These are phyloP conservation scores for Thraustochytrium striatum DNA, from an alignment of 352 stramenopile genomes.

Conservation along the genomic window DNA sequence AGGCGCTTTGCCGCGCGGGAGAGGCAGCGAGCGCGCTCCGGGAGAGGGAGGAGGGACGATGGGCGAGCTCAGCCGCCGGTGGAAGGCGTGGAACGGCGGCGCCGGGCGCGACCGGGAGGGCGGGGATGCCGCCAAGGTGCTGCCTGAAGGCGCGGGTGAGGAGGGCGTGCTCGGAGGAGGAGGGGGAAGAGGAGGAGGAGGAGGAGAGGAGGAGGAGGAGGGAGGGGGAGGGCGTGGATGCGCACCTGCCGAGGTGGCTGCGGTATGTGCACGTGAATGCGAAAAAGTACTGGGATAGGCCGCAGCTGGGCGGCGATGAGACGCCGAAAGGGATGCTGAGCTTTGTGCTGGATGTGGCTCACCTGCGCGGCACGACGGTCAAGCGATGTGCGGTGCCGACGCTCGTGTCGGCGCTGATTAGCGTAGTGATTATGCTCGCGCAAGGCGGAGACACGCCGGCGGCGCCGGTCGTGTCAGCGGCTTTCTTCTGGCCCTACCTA, in stretches of 20 bases:
- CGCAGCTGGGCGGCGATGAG: conserved; percentile 31
- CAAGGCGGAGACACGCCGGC: background rate
- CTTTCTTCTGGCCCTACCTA: conserved; percentile 25
- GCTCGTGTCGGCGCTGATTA: conserved; percentile 11
- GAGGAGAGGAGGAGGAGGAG: too few relatives aligned
- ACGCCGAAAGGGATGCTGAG: background rate
- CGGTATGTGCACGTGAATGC: background rate
- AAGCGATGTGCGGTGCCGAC: background rate
- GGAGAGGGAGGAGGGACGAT: too few relatives aligned
- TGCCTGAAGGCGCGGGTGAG: too few relatives aligned
- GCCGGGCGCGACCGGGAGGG: too few relatives aligned
- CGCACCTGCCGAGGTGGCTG: background rate
- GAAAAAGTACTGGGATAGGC: conserved; percentile 12
- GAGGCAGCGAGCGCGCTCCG: too few relatives aligned
- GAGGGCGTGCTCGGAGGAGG: too few relatives aligned
- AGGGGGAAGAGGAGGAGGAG: too few relatives aligned
- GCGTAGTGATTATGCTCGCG: background rate
- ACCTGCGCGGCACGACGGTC: conserved; percentile 3
- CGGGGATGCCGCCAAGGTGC: too few relatives aligned
- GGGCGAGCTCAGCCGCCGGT: too few relatives aligned
- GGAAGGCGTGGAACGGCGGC: too few relatives aligned
- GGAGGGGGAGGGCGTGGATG: background rate
- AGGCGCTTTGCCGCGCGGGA: too few relatives aligned
- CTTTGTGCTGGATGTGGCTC: conserved; percentile 28
- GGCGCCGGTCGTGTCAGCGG: background rate